These are phyloP conservation scores for Umbellularia californica DNA, from an alignment of 164 flowering plant genomes.

Conservation along the genomic window DNA sequence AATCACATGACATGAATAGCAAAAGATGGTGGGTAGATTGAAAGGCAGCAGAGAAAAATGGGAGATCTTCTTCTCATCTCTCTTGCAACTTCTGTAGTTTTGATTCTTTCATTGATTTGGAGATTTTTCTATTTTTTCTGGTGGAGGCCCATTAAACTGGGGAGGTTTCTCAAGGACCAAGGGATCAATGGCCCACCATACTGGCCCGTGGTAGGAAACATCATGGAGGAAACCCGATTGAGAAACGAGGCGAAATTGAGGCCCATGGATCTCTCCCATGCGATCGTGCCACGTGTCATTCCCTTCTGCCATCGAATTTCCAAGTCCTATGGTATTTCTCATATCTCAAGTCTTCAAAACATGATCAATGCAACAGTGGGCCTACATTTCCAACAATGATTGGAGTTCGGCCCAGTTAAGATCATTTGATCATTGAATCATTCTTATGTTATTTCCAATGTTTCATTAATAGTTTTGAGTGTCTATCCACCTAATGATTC, in stretches of 20 bases:
- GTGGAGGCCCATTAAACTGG: slow-evolving; percentile 45
- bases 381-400: too few relatives aligned
- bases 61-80: neutral
- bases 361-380: too few relatives aligned
- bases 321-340: too few relatives aligned
- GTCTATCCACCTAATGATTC: too few relatives aligned
- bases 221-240: slow-evolving; percentile 23
- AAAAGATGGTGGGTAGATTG: neutral
- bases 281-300: too few relatives aligned
- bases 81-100: neutral
- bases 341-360: too few relatives aligned
- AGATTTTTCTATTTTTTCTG: slow-evolving; percentile 18
- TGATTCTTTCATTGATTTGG: neutral
- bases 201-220: slow-evolving; percentile 35
- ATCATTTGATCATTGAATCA: too few relatives aligned
- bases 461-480: too few relatives aligned
- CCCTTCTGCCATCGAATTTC: slow-evolving; percentile 17
- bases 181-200: slow-evolving; percentile 40
- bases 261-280: too few relatives aligned
- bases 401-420: too few relatives aligned
- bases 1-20: neutral
- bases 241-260: slow-evolving; percentile 31
- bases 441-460: too few relatives aligned
- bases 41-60: neutral
- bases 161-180: slow-evolving; percentile 31